A percentile compares a stretch with the other conserved stretches of the same genome.
These are phyloP conservation scores for Aspergillus taichungensis DNA, from an alignment of 495 filamentous ascomycete species.

Conservation along the genomic window DNA sequence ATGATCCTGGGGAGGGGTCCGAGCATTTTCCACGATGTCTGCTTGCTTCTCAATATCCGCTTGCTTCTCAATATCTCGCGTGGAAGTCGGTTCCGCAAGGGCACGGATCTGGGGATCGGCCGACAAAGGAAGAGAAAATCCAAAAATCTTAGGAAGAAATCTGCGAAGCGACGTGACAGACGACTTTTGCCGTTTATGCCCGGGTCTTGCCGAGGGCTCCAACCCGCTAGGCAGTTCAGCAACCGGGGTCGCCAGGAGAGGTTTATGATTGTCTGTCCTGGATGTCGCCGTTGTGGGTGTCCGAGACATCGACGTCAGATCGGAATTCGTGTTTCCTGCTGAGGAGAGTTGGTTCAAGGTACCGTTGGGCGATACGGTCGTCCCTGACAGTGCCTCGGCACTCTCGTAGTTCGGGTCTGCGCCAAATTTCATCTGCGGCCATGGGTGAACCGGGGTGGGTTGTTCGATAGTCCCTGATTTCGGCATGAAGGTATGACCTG, in stretches of 20 bases:
- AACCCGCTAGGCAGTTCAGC: slow-evolving; percentile 16
- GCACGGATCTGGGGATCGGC: slow-evolving; percentile 37
- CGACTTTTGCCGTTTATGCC: slow-evolving; percentile 29
- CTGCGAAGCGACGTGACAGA: slow-evolving; percentile 31
- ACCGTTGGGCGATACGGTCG: slow-evolving; percentile 21
- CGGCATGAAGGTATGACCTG: slow-evolving; percentile 18
- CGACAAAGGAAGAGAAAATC: slow-evolving; percentile 25
- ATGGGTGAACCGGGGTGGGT: slow-evolving; percentile 24
- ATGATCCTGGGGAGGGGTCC: background rate
- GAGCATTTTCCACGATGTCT: background rate
- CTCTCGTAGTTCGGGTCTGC: slow-evolving; percentile 20
- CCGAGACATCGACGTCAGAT: slow-evolving; percentile 18
- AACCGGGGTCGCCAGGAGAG: slow-evolving; percentile 8
- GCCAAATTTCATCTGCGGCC: slow-evolving; percentile 24
- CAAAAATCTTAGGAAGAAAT: slow-evolving; percentile 30
- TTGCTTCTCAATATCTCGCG: slow-evolving; percentile 26
- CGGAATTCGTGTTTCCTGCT: slow-evolving; percentile 14
- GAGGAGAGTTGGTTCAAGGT: slow-evolving; percentile 17
- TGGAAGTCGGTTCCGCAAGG: slow-evolving; percentile 24
- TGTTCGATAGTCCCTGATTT: slow-evolving; percentile 28
- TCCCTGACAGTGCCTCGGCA: slow-evolving; percentile 23
- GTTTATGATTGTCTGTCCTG: slow-evolving; percentile 10
- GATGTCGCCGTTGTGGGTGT: slow-evolving; percentile 25
- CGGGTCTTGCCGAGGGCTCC: slow-evolving; percentile 10
- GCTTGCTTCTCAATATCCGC: slow-evolving; percentile 25